phyloP scores from a whole-genome alignment of 345 rosid species.

The Bruguiera sexangula region DNA sequence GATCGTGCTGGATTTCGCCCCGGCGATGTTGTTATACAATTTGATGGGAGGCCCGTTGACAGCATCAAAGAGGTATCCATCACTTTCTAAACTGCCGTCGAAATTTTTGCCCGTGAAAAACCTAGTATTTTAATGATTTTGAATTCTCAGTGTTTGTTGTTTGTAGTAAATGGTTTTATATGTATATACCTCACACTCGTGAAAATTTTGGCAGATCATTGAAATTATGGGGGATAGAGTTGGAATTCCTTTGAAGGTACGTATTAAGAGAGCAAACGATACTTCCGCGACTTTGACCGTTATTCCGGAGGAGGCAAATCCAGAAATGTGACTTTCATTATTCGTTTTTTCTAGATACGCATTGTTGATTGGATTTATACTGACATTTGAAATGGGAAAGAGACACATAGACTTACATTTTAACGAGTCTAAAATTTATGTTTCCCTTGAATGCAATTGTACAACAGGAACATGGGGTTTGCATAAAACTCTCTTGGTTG shows the following conservation, averaged over 20 bases:
- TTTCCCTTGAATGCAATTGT: too few relatives aligned
- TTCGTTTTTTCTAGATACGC: too few relatives aligned
- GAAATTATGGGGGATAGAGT: conserved; percentile 67
- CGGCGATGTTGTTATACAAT: conserved; percentile 73
- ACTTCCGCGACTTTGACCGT: conserved; percentile 41
- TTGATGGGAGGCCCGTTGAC: conserved; percentile 70
- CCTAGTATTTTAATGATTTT: too few relatives aligned
- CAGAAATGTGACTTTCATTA: conserved; percentile 40
- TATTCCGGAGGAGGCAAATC: conserved; percentile 77
- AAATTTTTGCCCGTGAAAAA: too few relatives aligned
- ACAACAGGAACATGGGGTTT: too few relatives aligned
- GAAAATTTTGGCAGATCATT: conserved; percentile 45
- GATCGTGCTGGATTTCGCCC: conserved; percentile 81
- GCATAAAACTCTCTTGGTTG: too few relatives aligned
- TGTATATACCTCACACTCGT: neutral
- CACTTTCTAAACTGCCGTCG: neutral
- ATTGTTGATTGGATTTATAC: too few relatives aligned
- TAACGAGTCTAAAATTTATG: too few relatives aligned
- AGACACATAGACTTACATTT: too few relatives aligned
- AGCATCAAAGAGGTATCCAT: conserved; percentile 65
- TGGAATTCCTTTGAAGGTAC: conserved; percentile 51
- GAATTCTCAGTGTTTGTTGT: neutral
- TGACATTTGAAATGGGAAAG: too few relatives aligned
- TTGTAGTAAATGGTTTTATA: too few relatives aligned
- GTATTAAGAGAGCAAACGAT: conserved; percentile 59